Percentiles rank a stretch among this genome's conserved stretches.
These are phyloP conservation scores for Eragrostis curvula DNA, from an alignment of 176 grass and related monocot genomes.

Conservation along the genomic window DNA sequence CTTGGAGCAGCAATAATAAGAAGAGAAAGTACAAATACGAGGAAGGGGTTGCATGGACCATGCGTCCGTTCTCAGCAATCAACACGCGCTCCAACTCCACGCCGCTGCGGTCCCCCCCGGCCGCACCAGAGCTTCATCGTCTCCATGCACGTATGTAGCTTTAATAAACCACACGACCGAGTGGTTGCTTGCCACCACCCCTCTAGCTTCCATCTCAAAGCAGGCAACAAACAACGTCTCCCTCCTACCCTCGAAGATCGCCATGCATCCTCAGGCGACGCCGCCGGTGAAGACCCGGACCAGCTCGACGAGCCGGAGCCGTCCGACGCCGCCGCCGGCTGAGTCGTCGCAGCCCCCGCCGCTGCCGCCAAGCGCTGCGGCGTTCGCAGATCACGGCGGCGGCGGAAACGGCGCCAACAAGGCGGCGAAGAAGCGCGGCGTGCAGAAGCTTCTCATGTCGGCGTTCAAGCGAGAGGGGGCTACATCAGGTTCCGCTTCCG, in stretches of 20 bases:
- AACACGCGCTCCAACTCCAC: not conserved
- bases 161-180: not conserved
- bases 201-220: too few species aligned
- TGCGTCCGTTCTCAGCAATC: not conserved
- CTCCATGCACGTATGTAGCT: not conserved
- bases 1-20: too few species aligned
- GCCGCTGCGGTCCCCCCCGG: not conserved
- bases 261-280: not conserved
- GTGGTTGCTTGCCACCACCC: not conserved
- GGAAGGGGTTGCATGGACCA: not conserved
- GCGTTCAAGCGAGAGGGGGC: conserved; percentile 15
- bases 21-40: too few species aligned
- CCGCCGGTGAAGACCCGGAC: not conserved
- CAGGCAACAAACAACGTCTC: not conserved
- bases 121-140: not conserved
- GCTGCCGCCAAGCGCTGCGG: not conserved
- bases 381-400: not conserved
- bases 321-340: not conserved
- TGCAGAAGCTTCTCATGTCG: conserved; percentile 32
- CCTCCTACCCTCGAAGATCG: not conserved
- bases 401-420: not conserved
- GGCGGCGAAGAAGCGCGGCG: conserved; percentile 1
- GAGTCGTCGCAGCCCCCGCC: not conserved
- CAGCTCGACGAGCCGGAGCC: not conserved
- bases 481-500: not conserved